Conservation (phyloP, 2,329 filamentous ascomycete species). For the Akanthomyces uredinophilus region DNA sequence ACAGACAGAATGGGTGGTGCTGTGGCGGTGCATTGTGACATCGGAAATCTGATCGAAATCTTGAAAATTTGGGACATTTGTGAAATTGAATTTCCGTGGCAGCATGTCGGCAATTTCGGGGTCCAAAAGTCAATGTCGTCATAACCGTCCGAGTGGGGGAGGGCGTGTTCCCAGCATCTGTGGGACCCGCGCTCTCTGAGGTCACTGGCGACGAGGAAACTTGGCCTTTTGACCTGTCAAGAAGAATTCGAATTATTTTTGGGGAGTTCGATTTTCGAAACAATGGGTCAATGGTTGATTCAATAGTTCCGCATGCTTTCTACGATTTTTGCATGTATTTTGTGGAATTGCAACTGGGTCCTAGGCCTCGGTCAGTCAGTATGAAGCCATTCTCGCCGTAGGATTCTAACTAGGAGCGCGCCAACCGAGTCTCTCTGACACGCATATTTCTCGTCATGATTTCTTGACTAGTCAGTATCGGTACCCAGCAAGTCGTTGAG, state of each 20-base stretch:
- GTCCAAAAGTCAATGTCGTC: conserved; percentile 11
- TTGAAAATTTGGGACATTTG: neutral
- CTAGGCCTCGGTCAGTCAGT: no score
- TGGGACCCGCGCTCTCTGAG: neutral
- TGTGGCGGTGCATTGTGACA: conserved; percentile 3
- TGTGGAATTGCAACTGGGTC: neutral
- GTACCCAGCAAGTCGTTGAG: no score
- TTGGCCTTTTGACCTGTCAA: neutral
- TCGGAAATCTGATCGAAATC: conserved; percentile 12
- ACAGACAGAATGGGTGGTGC: neutral
- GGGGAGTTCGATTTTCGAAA: no score
- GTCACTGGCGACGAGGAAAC: neutral
- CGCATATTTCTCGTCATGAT: neutral
- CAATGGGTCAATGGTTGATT: neutral
- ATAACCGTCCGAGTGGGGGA: neutral
- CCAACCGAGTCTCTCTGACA: neutral
- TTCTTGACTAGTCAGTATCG: neutral
- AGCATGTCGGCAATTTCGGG: neutral
- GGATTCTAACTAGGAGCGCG: no score
- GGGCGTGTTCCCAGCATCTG: neutral
- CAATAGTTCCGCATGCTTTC: neutral
- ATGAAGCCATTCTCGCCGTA: no score
- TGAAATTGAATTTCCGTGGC: neutral
- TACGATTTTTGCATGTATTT: neutral
- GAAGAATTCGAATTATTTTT: neutral